Evolutionary conservation across 1,284 basidiomycete genomes (phyloP).

Genomic region (Omphalotus olearius): DNA sequence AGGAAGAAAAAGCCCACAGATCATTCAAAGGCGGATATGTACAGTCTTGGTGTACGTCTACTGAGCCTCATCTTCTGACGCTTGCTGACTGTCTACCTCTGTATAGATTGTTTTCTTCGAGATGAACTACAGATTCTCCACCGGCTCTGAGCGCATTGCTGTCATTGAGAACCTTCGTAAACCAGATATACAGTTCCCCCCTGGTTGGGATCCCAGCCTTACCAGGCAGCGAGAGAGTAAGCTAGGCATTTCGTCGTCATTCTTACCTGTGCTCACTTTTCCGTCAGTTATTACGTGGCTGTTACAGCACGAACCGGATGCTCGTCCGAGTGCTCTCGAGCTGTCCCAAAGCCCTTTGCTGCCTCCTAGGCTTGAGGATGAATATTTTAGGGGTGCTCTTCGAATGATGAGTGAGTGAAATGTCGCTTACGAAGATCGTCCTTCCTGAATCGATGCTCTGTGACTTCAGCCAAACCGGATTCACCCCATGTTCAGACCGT

Average conservation of each 20-base stretch:
- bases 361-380: slow-evolving; percentile 75
- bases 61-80: neutral
- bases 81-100: slow-evolving; percentile 6
- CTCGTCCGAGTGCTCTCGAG: slow-evolving; percentile 81
- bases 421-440: slow-evolving; percentile 8
- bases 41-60: slow-evolving; percentile 77
- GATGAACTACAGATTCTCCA: slow-evolving; percentile 91
- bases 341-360: slow-evolving; percentile 79
- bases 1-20: slow-evolving; percentile 59
- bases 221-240: slow-evolving; percentile 64
- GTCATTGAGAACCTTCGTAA: slow-evolving; percentile 79
- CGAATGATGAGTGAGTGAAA: slow-evolving; percentile 62
- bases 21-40: slow-evolving; percentile 91
- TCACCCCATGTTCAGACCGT: slow-evolving; percentile 72
- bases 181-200: slow-evolving; percentile 72
- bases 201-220: slow-evolving; percentile 65
- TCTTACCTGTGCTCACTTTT: slow-evolving; percentile 11
- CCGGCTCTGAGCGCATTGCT: slow-evolving; percentile 81
- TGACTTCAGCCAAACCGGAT: slow-evolving; percentile 56
- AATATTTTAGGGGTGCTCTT: slow-evolving; percentile 80
- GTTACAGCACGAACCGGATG: slow-evolving; percentile 80
- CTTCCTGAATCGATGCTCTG: slow-evolving; percentile 3
- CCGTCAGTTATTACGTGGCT: slow-evolving; percentile 75
- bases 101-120: slow-evolving; percentile 92
- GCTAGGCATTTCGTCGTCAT: slow-evolving; percentile 20